Evolutionary conservation across 169 alveolate species (phyloP), one percentile per base, ranked within the genome.

Genomic region (Eimeria maxima): DNA sequence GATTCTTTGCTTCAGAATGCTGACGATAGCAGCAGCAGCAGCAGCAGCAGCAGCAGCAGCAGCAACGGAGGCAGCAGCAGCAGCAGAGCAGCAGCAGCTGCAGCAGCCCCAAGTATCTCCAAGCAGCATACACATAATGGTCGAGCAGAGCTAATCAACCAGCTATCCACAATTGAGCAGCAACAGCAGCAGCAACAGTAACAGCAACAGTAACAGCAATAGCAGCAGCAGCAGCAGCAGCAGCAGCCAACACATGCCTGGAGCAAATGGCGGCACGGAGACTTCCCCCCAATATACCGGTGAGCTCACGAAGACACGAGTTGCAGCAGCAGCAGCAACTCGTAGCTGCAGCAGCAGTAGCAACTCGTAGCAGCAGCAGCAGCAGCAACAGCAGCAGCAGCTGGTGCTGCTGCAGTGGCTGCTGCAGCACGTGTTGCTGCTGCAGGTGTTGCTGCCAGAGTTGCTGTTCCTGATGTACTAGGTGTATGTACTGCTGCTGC

Each of bases 201-300:
- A 1, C 20, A 24, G 27, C 38, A 69, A 27, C 80, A 24, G 80
- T 6, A 69, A 6, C 80, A 69, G 80, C 80, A 69, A 69, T 16
- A 18, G 20, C 80, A 24, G 2, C 80, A 69, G 80, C 80, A 69
- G 2, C 80, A 69, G 80, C 80, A 69, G 38, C 80, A 69, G 80
- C 80, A 69, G 38, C 38, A 60, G 24, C 24, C 71, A 24, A 33
- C 38, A 1, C 38, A 33, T 69, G 38, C 16, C 13, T 69, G 44
- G 1, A 13, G 27, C 18, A 13, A 27, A 69, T 69, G 80, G 80
- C 80, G 80, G 18, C 27, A 11, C 80, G 80, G 80, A 69, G 80
- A 2, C 20, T 69, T 16, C 18, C 80, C 11, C 45, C 38, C 44
- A 38, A n/a, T 13, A 0, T 69, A 18, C 18, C 20, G 80, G 80